A percentile compares a stretch with the other conserved stretches of the same genome.
These are phyloP conservation scores for Sporothrix inflata DNA, from an alignment of 2,329 filamentous ascomycete genomes.

Conservation along the genomic window DNA sequence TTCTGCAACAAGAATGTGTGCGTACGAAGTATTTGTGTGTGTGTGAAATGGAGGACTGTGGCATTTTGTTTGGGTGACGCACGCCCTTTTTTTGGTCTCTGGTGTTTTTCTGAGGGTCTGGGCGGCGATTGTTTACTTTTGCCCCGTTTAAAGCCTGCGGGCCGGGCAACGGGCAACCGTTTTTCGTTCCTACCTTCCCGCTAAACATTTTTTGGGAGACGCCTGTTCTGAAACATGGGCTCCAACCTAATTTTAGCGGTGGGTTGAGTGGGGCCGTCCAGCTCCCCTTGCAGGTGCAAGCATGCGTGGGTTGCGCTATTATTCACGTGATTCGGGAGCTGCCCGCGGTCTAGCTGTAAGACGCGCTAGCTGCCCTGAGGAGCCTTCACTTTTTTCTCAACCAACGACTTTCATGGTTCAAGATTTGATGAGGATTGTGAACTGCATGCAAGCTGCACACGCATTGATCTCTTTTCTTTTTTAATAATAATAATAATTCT, in stretches of 20 bases:
- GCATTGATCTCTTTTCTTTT: constrained; percentile 1
- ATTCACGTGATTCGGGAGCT: constrained; percentile 9
- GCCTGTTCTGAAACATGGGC: constrained; percentile 20
- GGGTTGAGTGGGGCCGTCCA: background rate
- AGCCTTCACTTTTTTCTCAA: background rate
- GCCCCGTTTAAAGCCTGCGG: constrained; percentile 15
- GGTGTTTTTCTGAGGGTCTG: background rate
- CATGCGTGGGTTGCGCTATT: background rate
- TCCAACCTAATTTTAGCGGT: constrained; percentile 16
- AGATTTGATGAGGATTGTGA: background rate
- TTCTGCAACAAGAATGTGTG: constrained; percentile 10
- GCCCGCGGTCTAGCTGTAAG: background rate
- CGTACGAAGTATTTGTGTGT: background rate
- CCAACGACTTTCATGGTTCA: background rate
- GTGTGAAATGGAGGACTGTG: background rate
- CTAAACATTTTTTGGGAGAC: constrained; percentile 4
- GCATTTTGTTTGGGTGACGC: constrained; percentile 1
- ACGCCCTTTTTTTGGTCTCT: background rate
- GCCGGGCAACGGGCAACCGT: constrained; percentile 24
- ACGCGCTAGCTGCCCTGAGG: background rate
- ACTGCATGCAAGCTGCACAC: constrained; percentile 19
- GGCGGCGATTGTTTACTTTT: constrained; percentile 24
- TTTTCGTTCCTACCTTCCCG: background rate
- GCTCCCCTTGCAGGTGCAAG: constrained; percentile 4
- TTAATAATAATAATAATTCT: background rate